A percentile compares a stretch with the other conserved stretches of the same genome.
Evolutionary conservation across 106 monocot genomes (phyloP).

Genomic region (Hemerocallis citrina): DNA sequence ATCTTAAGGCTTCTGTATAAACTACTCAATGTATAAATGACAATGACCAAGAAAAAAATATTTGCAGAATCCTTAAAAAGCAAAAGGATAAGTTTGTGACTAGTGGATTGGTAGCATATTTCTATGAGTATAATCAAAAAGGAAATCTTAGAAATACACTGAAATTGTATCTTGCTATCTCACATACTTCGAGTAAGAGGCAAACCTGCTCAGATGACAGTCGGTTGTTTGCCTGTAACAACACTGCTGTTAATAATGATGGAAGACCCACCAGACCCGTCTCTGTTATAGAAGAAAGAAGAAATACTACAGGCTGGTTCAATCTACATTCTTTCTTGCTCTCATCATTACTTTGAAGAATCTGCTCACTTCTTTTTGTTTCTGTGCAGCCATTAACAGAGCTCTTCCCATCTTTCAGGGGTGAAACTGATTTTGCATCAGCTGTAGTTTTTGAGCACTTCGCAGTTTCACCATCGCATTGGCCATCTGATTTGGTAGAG

Average conservation of each 20-base stretch:
- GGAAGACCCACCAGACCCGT: conserved; percentile 94
- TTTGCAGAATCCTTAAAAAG: too few species aligned
- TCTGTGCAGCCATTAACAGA: conserved; percentile 12
- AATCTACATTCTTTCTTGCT: conserved; percentile 16
- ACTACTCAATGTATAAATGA: too few species aligned
- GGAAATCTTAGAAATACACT: too few species aligned
- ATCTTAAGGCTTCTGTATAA: too few species aligned
- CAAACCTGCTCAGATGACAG: conserved; percentile 84
- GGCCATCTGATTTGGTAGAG: conserved; percentile 13
- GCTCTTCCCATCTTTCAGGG: conserved; percentile 30
- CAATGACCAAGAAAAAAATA: too few species aligned
- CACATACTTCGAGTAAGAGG: background rate
- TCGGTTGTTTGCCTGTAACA: conserved; percentile 89
- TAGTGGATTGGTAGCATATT: too few species aligned
- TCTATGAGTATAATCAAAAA: too few species aligned
- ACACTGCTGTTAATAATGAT: conserved; percentile 86
- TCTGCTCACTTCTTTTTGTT: conserved; percentile 18
- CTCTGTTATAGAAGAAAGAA: conserved; percentile 67
- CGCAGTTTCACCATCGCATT: conserved; percentile 3
- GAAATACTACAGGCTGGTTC: conserved; percentile 57
- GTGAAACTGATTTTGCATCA: conserved; percentile 8
- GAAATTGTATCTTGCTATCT: background rate
- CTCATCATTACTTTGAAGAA: conserved; percentile 5
- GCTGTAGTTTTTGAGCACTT: conserved; percentile 2
- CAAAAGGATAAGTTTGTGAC: too few species aligned